Evolutionary conservation across 2,329 filamentous ascomycete species (phyloP), one percentile per base, ranked within the genome.

Genomic region (Aspergillus phoenicis): DNA sequence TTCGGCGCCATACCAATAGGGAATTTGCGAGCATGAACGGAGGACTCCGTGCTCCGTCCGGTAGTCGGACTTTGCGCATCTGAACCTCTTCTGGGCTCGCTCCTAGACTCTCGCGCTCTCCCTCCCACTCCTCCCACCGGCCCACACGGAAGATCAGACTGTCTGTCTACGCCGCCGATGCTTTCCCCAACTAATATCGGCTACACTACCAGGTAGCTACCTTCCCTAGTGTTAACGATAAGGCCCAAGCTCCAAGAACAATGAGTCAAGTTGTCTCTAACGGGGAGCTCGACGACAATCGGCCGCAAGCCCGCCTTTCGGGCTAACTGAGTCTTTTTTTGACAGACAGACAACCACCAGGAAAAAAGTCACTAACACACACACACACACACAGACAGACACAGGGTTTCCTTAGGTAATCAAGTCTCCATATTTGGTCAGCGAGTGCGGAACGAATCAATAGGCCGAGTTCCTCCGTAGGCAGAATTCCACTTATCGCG

Each of bases 11-110:
- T 22, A 28, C 20, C 45, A 28, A 26, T 30, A 13, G 47, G 24
- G 15, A n/a, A 26, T 30, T 11, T 26, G 15, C 13, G 24, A 49
- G 47, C 3, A 30, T 15, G 47, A 49, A 49, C 47, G 47, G 47
- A 49, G 47, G 45, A n/a, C 39, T 55, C 52, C 52, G 52, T 28
- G 39, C 43, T 45, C 52, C 38, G 52, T 28, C 52, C 52, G 52
- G 52, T 55, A 17, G 24, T 55, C 52, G 52, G 52, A 43, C 26
- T 47, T 47, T 39, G 24, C 52, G 28, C 11, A 26, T 49, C 24
- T 49, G 47, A 49, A 13, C 45, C 45, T n/a, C 13, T 24, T 36
- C 33, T 36, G 33, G 33, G 11, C 33, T 36, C 33, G 33, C 33
- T 36, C 33, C 11, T 36, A 36, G 33, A 36, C 11, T 15, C 33